Percentiles rank a stretch among this genome's conserved stretches.
These are phyloP conservation scores for Graphiopsis chlorocephala DNA, from an alignment of 2,329 filamentous ascomycete genomes.

Conservation along the genomic window DNA sequence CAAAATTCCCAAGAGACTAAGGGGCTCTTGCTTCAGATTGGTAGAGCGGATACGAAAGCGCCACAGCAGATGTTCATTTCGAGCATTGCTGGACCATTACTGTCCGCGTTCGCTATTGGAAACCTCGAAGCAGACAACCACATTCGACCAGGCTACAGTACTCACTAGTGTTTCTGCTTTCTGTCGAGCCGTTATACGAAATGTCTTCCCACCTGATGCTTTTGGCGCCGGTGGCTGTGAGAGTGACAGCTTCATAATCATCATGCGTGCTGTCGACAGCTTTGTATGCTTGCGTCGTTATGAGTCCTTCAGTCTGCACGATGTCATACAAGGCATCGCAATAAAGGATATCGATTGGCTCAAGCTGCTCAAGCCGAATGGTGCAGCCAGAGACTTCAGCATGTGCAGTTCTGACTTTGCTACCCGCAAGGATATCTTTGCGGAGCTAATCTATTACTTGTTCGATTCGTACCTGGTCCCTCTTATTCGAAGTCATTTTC, in stretches of 20 bases:
- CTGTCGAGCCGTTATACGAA: constrained; percentile 71
- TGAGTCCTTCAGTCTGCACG: constrained; percentile 76
- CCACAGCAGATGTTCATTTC: constrained; percentile 75
- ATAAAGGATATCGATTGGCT: constrained; percentile 54
- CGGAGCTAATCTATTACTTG: constrained; percentile 85
- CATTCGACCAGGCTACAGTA: constrained; percentile 69
- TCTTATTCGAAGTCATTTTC: constrained; percentile 81
- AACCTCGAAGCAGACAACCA: constrained; percentile 18
- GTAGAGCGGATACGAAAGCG: constrained; percentile 66
- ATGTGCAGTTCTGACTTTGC: constrained; percentile 67
- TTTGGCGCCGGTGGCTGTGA: constrained; percentile 63
- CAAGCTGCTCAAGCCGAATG: constrained; percentile 57
- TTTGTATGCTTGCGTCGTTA: constrained; percentile 78
- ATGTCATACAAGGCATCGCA: constrained; percentile 71
- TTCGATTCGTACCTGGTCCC: constrained; percentile 92
- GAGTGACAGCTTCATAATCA: constrained; percentile 56
- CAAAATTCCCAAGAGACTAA: constrained; percentile 50
- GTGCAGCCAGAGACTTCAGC: constrained; percentile 47
- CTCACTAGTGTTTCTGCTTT: constrained; percentile 74
- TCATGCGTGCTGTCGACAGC: constrained; percentile 69
- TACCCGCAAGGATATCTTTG: constrained; percentile 76
- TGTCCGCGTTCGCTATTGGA: constrained; percentile 55
- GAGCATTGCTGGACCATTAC: constrained; percentile 74
- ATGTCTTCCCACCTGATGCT: constrained; percentile 70
- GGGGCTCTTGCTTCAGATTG: constrained; percentile 59